Conservation (phyloP, 805 yeast species). For the Myxozyma lipomycoides region DNA sequence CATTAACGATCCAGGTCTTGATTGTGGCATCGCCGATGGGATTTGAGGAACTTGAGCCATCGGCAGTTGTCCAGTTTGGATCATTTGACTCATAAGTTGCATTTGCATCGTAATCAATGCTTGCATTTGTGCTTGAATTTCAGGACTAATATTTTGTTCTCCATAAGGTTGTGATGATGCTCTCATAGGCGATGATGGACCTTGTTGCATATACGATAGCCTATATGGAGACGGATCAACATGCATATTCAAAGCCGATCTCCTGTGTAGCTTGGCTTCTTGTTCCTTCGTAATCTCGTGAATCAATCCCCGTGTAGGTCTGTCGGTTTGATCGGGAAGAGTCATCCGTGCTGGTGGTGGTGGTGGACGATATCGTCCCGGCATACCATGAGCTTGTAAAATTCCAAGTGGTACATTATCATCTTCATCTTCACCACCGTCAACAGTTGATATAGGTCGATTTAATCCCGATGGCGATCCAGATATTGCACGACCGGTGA, state of each 20-base stretch:
- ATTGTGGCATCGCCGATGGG: no score
- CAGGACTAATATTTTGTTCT: conserved; percentile 6
- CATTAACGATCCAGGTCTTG: no score
- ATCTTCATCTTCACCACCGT: conserved; percentile 36
- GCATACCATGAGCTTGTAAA: conserved; percentile 41
- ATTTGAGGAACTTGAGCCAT: background rate
- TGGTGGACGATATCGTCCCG: conserved; percentile 21
- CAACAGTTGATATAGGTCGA: conserved; percentile 1
- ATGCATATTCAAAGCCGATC: conserved; percentile 23
- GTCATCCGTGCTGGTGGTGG: conserved; percentile 15
- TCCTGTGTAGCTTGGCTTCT: conserved; percentile 37
- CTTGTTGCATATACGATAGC: background rate
- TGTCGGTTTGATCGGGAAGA: conserved; percentile 11
- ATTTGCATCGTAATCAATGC: conserved; percentile 18
- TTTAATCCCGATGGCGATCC: background rate
- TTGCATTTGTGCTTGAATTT: conserved; percentile 23
- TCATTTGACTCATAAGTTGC: conserved; percentile 26
- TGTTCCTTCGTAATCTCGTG: conserved; percentile 42
- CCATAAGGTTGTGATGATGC: background rate
- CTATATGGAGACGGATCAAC: conserved; percentile 3
- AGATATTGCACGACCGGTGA: conserved; percentile 1
- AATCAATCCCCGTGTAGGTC: conserved; percentile 37
- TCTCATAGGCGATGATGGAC: conserved; percentile 2
- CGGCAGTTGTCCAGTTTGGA: conserved; percentile 5
- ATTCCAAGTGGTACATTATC: conserved; percentile 43